Percentiles rank a stretch among this genome's conserved stretches.
phyloP scores from a whole-genome alignment of 441 rosid species.

The Metrosideros polymorpha region DNA sequence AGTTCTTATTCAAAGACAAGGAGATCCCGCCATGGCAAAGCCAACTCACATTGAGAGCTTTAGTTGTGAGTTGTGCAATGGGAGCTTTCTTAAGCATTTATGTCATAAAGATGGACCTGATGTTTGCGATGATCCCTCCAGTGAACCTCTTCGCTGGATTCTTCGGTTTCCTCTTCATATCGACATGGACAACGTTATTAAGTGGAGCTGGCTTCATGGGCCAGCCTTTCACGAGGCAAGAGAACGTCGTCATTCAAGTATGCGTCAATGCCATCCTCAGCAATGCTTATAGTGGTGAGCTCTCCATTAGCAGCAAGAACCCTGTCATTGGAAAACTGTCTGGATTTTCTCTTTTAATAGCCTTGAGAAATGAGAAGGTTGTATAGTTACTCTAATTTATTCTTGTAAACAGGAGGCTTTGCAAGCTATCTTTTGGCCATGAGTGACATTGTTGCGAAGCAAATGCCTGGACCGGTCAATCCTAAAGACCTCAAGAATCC shows the following conservation, averaged over 20 bases:
- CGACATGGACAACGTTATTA: neutral
- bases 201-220: neutral
- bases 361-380: neutral
- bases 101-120: neutral
- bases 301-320: neutral
- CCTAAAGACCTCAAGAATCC: neutral
- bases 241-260: neutral
- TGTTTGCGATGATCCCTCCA: neutral
- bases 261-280: neutral
- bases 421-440: neutral
- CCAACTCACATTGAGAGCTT: neutral
- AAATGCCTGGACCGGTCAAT: neutral
- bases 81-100: neutral
- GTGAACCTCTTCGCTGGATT: neutral
- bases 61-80: neutral
- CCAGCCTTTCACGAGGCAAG: neutral
- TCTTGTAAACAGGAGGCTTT: neutral
- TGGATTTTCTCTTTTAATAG: neutral
- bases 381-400: neutral
- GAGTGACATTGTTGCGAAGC: neutral
- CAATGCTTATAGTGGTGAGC: neutral
- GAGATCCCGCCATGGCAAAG: neutral
- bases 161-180: neutral
- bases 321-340: neutral
- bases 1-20: neutral